Evolutionary conservation across 805 yeast species (phyloP).

Genomic region (Wickerhamiella siamensis): DNA sequence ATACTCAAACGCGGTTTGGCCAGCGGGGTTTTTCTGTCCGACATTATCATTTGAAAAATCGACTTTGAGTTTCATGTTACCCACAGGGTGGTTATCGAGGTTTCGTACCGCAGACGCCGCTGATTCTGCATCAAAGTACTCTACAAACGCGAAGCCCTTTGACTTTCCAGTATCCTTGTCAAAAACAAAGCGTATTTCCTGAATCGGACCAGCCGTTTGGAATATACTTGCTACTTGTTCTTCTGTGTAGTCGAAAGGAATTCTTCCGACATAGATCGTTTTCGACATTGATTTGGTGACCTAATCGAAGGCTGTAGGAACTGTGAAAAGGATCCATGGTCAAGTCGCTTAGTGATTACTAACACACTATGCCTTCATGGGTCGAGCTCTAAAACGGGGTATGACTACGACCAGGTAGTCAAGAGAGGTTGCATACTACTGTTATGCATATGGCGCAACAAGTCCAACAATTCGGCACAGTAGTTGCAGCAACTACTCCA

Average conservation of each 20-base stretch:
- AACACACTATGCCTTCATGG: too few species aligned
- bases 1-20: constrained; percentile 13
- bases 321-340: too few species aligned
- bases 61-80: constrained; percentile 58
- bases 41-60: constrained; percentile 48
- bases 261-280: constrained; percentile 66
- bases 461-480: too few species aligned
- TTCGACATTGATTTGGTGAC: constrained; percentile 14
- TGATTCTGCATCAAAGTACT: constrained; percentile 68
- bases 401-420: too few species aligned
- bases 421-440: too few species aligned
- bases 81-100: constrained; percentile 63
- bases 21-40: constrained; percentile 32
- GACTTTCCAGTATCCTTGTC: constrained; percentile 84
- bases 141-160: constrained; percentile 80
- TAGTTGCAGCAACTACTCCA: too few species aligned
- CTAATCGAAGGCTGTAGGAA: background rate
- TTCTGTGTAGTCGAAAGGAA: constrained; percentile 88
- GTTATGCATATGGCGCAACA: too few species aligned
- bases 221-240: constrained; percentile 84
- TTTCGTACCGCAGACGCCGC: constrained; percentile 87
- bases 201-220: constrained; percentile 76
- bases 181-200: constrained; percentile 57
- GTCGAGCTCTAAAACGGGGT: too few species aligned
- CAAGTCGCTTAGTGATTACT: too few species aligned